Base-by-base conservation (phyloP, 169 alveolate species). In the Plasmodium reichenowi region DNA sequence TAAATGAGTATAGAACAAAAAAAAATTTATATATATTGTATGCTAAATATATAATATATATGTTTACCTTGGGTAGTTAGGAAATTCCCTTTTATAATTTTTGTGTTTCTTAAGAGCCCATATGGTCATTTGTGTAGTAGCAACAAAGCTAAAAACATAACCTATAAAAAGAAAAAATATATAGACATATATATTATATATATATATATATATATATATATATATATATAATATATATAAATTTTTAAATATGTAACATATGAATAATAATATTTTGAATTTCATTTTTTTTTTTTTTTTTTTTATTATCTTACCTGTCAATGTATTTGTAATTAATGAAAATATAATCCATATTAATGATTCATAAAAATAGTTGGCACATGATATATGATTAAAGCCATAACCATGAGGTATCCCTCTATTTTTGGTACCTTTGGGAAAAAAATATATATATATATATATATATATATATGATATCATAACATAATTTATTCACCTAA, bases 331-430 rank as follows among this genome's bases (percentile, higher is more conserved):
- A 72, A 95, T 94, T 4, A 96, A 92, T 1, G 98, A 95, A 89
- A 97, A 97, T 62, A 88, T 90, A 20, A 97, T 72, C 99, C 99
- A 98, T 62, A 98, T 93, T 59, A 97, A 67, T 32, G 97, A 93
- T 94, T 98, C 99, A 99, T 99, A 98, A 89, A 97, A 96, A 91
- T 98, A 98, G 93, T 98, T 98, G 56, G 99, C 99, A 86, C 99
- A 97, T 47, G 99, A 96, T 59, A 97, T 98, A 52, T 94, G 88
- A 72, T 96, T 98, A 91, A 98, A 98, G 45, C 99, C 99, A 91
- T 97, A 98, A 43, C 98, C 98, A 71, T 91, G 93, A 13, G 99
- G 99, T 63, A 97, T 98, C 56, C 98, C 99, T 76, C 99, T 93
- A 72, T 93, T 97, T 67, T 95, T 97, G 3, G 99, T 97, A 22